Conservation (phyloP, 805 yeast species). For the Wickerhamia fluorescens region DNA sequence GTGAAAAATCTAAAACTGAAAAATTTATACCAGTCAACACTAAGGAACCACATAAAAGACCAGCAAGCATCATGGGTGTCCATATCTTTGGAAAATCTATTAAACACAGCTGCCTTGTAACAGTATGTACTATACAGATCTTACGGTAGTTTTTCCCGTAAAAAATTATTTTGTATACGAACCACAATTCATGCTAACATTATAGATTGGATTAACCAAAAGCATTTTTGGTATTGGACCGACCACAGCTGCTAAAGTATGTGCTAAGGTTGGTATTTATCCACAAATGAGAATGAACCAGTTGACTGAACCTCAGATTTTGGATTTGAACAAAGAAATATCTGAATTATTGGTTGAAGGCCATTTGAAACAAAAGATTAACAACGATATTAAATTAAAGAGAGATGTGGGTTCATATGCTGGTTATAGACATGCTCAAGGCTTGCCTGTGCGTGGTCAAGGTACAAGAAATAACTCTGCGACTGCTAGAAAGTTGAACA, state of each 20-base stretch:
- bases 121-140: slow-evolving; percentile 14
- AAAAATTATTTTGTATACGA: background rate
- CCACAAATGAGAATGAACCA: slow-evolving; percentile 95
- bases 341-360: slow-evolving; percentile 80
- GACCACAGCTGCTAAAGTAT: slow-evolving; percentile 61
- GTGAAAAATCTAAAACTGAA: slow-evolving; percentile 1
- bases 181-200: slow-evolving; percentile 12
- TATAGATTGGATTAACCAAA: slow-evolving; percentile 58
- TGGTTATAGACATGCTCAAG: slow-evolving; percentile 85
- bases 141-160: no score
- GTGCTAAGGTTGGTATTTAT: slow-evolving; percentile 84
- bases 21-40: no score
- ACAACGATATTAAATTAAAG: slow-evolving; percentile 73
- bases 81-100: slow-evolving; percentile 39
- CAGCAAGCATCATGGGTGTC: slow-evolving; percentile 35
- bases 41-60: no score
- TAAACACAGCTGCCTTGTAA: slow-evolving; percentile 35
- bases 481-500: slow-evolving; percentile 84
- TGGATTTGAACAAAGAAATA: slow-evolving; percentile 82
- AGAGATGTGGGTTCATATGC: slow-evolving; percentile 75
- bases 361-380: slow-evolving; percentile 62
- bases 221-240: slow-evolving; percentile 86
- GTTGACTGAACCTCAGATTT: slow-evolving; percentile 76
- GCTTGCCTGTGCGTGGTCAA: slow-evolving; percentile 69
- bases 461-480: slow-evolving; percentile 83